Evolutionary conservation across 805 yeast species (phyloP).

Genomic region (Sugiyamaella valdiviana): DNA sequence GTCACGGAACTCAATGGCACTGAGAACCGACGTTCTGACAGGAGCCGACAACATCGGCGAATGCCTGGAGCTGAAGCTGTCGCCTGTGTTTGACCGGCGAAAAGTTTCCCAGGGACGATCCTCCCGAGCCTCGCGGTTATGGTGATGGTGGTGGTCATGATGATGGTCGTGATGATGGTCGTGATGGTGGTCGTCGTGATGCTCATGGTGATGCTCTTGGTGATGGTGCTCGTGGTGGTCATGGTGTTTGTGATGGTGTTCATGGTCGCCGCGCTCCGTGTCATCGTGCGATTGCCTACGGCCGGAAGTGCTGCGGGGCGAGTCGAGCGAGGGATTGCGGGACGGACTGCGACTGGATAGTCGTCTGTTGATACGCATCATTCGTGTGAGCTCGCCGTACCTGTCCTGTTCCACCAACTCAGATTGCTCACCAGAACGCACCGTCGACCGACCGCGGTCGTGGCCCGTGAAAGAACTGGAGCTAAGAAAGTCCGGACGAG

Average conservation of each 20-base stretch:
- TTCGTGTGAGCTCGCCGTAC: constrained; percentile 11
- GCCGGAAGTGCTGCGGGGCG: background rate
- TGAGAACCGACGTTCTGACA: constrained; percentile 34
- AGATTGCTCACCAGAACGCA: background rate
- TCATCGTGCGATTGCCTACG: background rate
- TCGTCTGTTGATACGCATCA: constrained; percentile 11
- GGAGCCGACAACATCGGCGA: constrained; percentile 6
- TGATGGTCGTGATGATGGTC: background rate
- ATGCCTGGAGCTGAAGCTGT: background rate
- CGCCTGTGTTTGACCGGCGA: background rate
- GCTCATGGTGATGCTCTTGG: background rate
- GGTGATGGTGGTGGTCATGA: constrained; percentile 1
- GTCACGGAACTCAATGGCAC: constrained; percentile 35
- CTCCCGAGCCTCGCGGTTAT: background rate
- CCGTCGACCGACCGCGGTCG: background rate
- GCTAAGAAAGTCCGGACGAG: background rate
- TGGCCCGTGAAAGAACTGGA: background rate
- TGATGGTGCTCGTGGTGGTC: background rate
- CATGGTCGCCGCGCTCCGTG: background rate
- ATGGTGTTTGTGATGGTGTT: background rate
- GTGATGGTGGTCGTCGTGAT: background rate
- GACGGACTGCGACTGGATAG: background rate
- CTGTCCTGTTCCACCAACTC: background rate
- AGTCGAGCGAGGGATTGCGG: background rate
- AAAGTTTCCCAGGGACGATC: background rate